Evolutionary conservation across 2,329 filamentous ascomycete species (phyloP), one percentile per base, ranked within the genome.

Genomic region (Hymenoscyphus repandus): DNA sequence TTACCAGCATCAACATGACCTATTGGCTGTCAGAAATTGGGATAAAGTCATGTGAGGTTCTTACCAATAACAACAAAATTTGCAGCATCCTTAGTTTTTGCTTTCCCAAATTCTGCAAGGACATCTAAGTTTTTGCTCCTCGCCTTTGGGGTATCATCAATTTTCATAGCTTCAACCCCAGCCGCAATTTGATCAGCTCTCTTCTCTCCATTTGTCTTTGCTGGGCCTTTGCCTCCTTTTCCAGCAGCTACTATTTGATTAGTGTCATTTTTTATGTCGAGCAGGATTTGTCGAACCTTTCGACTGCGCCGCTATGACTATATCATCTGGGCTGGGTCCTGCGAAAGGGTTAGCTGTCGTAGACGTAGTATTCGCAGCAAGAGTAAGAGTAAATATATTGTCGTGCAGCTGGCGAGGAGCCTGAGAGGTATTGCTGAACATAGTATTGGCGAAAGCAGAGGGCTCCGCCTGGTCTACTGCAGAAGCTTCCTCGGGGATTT

Each of bases 1-100:
- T 99, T 99, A 47, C 93, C 93, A 47, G 95, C 92, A 68, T 99
- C 93, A 49, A 99, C 93, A 67, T 99, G 93, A 12, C 93, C 90
- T 90, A 66, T 50, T 3, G 55, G 17, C 22, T 32, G 36, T 60
- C 47, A 53, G 48, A 30, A 48, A 20, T 30, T 5, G n/a, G 22
- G 36, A 1, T 6, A 1, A 18, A 45, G 17, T 2, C 15, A 3
- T 33, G 17, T 5, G 10, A 18, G 4, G 10, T 39, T 38, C 46
- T 22, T 73, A 91, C 88, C 90, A 60, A 96, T 90, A 32, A 96
- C 91, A 6, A 96, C 90, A 69, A 96, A 95, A 66, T 90, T 96
- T 38, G 88, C 86, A 48, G 82, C 85, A 59, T 85, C 87, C 70
- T 96, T 97, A 59, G 78, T 77, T 47, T 83, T 79, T 47, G 82